These are phyloP conservation scores for Monilinia fructigena DNA, from an alignment of 2,329 filamentous ascomycete species.

Conservation along the genomic window DNA sequence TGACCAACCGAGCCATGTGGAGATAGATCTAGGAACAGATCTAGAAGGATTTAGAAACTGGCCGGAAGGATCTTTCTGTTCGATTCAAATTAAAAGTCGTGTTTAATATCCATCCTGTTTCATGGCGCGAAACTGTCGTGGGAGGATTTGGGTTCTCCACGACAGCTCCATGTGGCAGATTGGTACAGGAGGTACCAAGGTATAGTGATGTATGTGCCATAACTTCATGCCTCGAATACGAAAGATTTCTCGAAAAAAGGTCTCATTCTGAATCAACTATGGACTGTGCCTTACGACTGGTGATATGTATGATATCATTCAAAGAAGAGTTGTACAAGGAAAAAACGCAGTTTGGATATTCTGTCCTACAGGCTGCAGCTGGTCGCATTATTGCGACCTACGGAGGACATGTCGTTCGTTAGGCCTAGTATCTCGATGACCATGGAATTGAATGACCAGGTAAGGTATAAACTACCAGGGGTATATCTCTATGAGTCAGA, in stretches of 20 bases:
- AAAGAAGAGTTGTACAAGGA: not conserved
- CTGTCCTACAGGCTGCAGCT: slow-evolving; percentile 3
- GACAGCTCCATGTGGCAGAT: not conserved
- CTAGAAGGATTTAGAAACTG: slow-evolving; percentile 18
- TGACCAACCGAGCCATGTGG: slow-evolving; percentile 10
- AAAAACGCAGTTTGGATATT: not conserved
- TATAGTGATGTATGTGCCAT: not conserved
- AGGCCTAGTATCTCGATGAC: not conserved
- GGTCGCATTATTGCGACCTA: not conserved
- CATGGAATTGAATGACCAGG: not conserved
- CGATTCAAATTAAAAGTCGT: slow-evolving; percentile 3
- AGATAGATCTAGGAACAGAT: slow-evolving; percentile 17
- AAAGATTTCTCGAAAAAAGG: not conserved
- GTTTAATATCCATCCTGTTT: slow-evolving; percentile 1
- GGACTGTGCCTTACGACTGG: not conserved
- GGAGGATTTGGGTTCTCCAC: slow-evolving; percentile 6
- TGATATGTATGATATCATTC: slow-evolving; percentile 4
- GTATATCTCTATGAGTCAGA: not conserved
- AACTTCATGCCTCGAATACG: not conserved
- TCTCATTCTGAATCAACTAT: not conserved
- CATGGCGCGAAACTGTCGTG: not conserved
- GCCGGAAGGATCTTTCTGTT: slow-evolving; percentile 6
- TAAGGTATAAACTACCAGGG: not conserved
- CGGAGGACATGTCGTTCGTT: not conserved
- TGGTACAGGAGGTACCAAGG: not conserved